phyloP scores from a whole-genome alignment of 1,139 yeast genomes.

The Saccharomyces hybrid region DNA sequence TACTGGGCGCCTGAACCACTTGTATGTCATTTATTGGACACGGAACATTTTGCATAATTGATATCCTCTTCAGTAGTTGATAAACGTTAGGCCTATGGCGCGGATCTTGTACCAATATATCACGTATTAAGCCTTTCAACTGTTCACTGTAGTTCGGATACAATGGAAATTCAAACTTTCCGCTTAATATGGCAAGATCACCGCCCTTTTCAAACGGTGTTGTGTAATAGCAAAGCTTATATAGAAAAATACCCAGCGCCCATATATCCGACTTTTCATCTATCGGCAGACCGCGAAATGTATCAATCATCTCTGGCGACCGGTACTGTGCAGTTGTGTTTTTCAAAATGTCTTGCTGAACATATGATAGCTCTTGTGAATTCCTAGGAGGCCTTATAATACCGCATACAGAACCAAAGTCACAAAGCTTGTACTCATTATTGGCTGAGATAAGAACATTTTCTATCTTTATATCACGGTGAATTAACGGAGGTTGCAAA shows the following conservation, averaged over 20 bases:
- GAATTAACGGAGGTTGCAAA: slow-evolving; percentile 48
- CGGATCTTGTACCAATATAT: slow-evolving; percentile 63
- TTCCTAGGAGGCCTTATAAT: slow-evolving; percentile 58
- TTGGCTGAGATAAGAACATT: slow-evolving; percentile 58
- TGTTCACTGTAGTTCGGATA: slow-evolving; percentile 42
- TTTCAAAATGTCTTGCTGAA: slow-evolving; percentile 60
- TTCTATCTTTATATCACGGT: slow-evolving; percentile 73
- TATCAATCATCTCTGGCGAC: slow-evolving; percentile 76
- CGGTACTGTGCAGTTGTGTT: slow-evolving; percentile 82
- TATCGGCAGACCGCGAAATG: slow-evolving; percentile 56
- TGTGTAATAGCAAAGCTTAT: slow-evolving; percentile 69
- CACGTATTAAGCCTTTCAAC: slow-evolving; percentile 51
- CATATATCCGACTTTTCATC: slow-evolving; percentile 76
- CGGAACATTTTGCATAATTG: slow-evolving; percentile 48
- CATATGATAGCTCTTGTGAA: slow-evolving; percentile 50
- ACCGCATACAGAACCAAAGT: slow-evolving; percentile 66
- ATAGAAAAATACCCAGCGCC: slow-evolving; percentile 76
- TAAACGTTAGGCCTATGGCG: slow-evolving; percentile 63
- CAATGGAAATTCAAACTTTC: slow-evolving; percentile 52
- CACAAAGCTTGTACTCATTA: slow-evolving; percentile 58
- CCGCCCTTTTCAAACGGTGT: slow-evolving; percentile 76
- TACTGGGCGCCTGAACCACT: background rate
- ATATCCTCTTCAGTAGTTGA: slow-evolving; percentile 60
- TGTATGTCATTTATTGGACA: slow-evolving; percentile 40
- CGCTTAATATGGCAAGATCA: slow-evolving; percentile 64